Percentiles rank a stretch among this genome's conserved stretches.
Evolutionary conservation across 176 grass and related monocot species (phyloP).

Genomic region (Dendrocalamus sinicus): DNA sequence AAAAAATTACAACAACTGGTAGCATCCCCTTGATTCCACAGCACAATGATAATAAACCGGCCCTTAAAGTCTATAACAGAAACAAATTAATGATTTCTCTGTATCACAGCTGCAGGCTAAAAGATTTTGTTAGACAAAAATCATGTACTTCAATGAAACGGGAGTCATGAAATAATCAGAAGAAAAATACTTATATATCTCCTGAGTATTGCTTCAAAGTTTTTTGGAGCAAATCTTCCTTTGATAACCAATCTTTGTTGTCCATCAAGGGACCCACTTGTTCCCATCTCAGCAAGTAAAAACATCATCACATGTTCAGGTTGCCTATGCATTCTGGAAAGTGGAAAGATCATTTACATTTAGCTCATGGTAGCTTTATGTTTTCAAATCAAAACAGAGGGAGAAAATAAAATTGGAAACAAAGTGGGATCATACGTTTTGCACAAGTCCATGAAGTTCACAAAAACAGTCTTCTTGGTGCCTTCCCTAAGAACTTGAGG

Average conservation of each 20-base stretch:
- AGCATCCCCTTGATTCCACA: not conserved
- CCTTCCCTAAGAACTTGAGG: constrained; percentile 99
- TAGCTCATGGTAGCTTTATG: constrained; percentile 18
- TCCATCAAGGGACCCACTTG: constrained; percentile 98
- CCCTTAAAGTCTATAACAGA: not conserved
- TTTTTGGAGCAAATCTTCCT: constrained; percentile 96
- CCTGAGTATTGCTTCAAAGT: constrained; percentile 95
- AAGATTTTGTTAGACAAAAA: not conserved
- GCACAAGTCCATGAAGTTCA: constrained; percentile 98
- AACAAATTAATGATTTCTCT: not conserved
- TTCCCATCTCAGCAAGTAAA: constrained; percentile 98
- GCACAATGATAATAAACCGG: not conserved
- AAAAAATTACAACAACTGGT: not conserved
- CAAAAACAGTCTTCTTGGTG: constrained; percentile 99
- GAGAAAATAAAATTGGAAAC: not conserved
- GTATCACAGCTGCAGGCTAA: not conserved
- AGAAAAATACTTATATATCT: constrained; percentile 91
- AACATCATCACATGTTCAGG: constrained; percentile 98
- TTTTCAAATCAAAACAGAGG: constrained; percentile 4
- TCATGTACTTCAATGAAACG: not conserved
- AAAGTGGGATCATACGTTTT: constrained; percentile 67
- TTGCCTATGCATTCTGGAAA: constrained; percentile 95
- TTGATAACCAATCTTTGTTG: constrained; percentile 97
- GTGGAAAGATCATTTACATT: constrained; percentile 14
- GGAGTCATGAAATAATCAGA: not conserved